Evolutionary conservation across 306 rosid genomes (phyloP).

Genomic region (Glycine soja): DNA sequence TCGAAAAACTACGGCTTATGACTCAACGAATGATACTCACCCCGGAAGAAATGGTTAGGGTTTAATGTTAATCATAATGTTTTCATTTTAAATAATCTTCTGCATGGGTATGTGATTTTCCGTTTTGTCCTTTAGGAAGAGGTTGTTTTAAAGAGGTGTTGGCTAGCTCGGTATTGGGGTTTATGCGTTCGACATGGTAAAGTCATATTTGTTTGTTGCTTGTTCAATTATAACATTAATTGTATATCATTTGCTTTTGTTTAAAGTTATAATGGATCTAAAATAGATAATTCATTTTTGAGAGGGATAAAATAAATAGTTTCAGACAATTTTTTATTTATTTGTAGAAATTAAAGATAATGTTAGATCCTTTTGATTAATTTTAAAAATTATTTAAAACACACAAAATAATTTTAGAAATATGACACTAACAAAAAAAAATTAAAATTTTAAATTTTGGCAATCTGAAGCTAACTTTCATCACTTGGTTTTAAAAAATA

Average conservation of each 20-base stretch:
- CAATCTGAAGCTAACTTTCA: no score
- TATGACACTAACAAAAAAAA: no score
- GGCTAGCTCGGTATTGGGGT: conserved; percentile 96
- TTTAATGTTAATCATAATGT: conserved; percentile 19
- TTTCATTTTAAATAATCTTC: conserved; percentile 26
- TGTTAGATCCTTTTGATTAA: no score
- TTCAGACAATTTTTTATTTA: no score
- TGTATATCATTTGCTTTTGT: conserved; percentile 16
- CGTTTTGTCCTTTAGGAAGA: conserved; percentile 76
- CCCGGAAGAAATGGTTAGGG: conserved; percentile 83
- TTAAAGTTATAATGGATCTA: neutral
- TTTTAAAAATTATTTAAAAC: no score
- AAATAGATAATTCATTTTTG: neutral
- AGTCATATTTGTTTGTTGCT: conserved; percentile 24
- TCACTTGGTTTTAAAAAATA: no score
- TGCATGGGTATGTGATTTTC: conserved; percentile 45
- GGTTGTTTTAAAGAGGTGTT: conserved; percentile 91
- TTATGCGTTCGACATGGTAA: conserved; percentile 80
- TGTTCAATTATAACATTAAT: conserved; percentile 23
- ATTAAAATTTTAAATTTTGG: no score
- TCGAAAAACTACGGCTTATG: conserved; percentile 64
- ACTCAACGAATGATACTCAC: conserved; percentile 86
- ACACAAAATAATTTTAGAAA: no score
- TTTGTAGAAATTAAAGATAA: no score
- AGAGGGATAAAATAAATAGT: no score